These are phyloP conservation scores for Heritiera littoralis DNA, from an alignment of 345 rosid species.

Conservation along the genomic window DNA sequence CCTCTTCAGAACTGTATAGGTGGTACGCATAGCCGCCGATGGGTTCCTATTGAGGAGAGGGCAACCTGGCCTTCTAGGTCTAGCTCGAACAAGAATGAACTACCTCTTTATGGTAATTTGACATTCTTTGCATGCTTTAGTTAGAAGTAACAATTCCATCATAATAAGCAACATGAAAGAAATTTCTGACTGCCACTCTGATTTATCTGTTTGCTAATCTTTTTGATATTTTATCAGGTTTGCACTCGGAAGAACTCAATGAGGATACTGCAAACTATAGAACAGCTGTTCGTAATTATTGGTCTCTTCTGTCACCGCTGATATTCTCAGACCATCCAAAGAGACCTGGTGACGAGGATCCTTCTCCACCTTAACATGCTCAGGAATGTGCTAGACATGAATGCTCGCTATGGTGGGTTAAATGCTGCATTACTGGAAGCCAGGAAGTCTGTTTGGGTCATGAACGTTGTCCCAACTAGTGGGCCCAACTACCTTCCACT, in stretches of 20 bases:
- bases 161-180: background rate
- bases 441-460: constrained; percentile 92
- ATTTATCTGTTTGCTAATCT: background rate
- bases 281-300: constrained; percentile 61
- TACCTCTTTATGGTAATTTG: constrained; percentile 72
- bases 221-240: constrained; percentile 47
- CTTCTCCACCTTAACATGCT: constrained; percentile 98
- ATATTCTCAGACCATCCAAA: constrained; percentile 99
- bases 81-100: constrained; percentile 67
- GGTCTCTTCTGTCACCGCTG: constrained; percentile 95
- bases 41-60: constrained; percentile 82
- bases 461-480: constrained; percentile 89
- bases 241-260: constrained; percentile 57
- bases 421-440: constrained; percentile 80
- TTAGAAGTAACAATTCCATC: constrained; percentile 1
- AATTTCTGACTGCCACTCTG: background rate
- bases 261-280: constrained; percentile 74
- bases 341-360: constrained; percentile 99
- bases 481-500: constrained; percentile 85
- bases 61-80: constrained; percentile 87
- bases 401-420: constrained; percentile 87
- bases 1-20: constrained; percentile 86
- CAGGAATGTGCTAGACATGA: constrained; percentile 95
- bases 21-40: constrained; percentile 77
- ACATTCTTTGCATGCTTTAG: constrained; percentile 5